A percentile compares a stretch with the other conserved stretches of the same genome.
These are phyloP conservation scores for Carex littledalei DNA, from an alignment of 176 grass and related monocot genomes.

Conservation along the genomic window DNA sequence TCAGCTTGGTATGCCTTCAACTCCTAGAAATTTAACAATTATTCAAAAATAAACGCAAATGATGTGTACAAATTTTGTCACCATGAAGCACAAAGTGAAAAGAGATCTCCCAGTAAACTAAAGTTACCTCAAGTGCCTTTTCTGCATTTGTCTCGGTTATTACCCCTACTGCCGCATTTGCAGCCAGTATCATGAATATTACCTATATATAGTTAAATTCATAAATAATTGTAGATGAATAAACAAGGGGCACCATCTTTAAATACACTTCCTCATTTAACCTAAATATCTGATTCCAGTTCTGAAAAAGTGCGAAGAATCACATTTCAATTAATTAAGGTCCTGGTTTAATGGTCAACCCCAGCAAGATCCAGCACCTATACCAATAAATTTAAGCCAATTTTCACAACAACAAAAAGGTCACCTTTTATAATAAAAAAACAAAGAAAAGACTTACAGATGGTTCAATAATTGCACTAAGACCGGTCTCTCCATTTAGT, in stretches of 20 bases:
- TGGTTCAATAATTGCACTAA: slow-evolving; percentile 87
- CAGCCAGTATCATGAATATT: slow-evolving; percentile 95
- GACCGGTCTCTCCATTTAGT: slow-evolving; percentile 88
- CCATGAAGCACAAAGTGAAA: neutral
- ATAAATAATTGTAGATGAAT: slow-evolving; percentile 2
- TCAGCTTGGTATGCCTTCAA: slow-evolving; percentile 96
- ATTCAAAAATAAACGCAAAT: slow-evolving; percentile 27
- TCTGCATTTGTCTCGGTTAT: slow-evolving; percentile 99
- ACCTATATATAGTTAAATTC: slow-evolving; percentile 41
- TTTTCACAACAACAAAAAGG: neutral
- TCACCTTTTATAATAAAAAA: slow-evolving; percentile 11
- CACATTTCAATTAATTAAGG: neutral
- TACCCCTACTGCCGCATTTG: slow-evolving; percentile 94
- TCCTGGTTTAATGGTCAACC: neutral
- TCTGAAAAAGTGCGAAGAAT: neutral
- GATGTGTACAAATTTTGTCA: slow-evolving; percentile 3
- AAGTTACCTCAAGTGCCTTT: slow-evolving; percentile 90
- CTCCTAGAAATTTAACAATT: slow-evolving; percentile 50
- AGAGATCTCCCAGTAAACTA: neutral
- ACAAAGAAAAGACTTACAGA: slow-evolving; percentile 57
- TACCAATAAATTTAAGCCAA: neutral
- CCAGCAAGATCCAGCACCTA: neutral
- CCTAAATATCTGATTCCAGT: neutral
- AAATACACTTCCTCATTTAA: neutral
- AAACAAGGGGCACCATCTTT: slow-evolving; percentile 7